Evolutionary conservation across 192 early-diverging fungal genomes (phyloP).

Genomic region (Linnemannia schmuckeri): DNA sequence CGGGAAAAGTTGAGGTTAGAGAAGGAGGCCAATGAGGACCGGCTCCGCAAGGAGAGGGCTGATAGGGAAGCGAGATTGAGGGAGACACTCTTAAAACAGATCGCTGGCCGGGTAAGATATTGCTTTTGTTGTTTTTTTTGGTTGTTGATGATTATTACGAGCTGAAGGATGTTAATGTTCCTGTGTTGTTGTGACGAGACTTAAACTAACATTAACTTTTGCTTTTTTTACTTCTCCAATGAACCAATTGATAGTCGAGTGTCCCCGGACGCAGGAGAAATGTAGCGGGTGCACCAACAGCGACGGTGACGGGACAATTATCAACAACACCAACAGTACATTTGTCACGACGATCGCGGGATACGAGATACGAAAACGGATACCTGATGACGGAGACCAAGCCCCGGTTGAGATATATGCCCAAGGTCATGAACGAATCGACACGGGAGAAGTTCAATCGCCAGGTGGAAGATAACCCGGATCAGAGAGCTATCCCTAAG

Average conservation of each 20-base stretch:
- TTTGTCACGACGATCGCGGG: background rate
- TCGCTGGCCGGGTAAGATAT: background rate
- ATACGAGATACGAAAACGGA: conserved; percentile 15
- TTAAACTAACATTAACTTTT: background rate
- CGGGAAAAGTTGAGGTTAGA: conserved; percentile 36
- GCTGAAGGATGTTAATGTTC: background rate
- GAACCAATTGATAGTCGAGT: background rate
- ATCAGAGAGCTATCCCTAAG: background rate
- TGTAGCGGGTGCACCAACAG: background rate
- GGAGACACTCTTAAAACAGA: conserved; percentile 3
- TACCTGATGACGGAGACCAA: conserved; percentile 42
- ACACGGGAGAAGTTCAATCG: conserved; percentile 14
- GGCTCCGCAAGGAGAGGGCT: conserved; percentile 7
- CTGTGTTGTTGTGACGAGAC: background rate
- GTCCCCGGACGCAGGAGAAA: conserved; percentile 1
- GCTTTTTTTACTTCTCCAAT: background rate
- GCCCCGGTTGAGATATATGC: conserved; percentile 46
- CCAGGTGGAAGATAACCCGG: background rate
- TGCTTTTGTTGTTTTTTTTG: background rate
- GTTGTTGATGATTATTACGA: background rate
- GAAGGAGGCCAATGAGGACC: conserved; percentile 24
- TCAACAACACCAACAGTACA: background rate
- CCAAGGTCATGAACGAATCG: conserved; percentile 45
- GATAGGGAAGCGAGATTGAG: conserved; percentile 18
- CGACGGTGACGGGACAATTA: background rate